These are phyloP conservation scores for Poteriospumella lacustris DNA, from an alignment of 108 stramenopile species.

Conservation along the genomic window DNA sequence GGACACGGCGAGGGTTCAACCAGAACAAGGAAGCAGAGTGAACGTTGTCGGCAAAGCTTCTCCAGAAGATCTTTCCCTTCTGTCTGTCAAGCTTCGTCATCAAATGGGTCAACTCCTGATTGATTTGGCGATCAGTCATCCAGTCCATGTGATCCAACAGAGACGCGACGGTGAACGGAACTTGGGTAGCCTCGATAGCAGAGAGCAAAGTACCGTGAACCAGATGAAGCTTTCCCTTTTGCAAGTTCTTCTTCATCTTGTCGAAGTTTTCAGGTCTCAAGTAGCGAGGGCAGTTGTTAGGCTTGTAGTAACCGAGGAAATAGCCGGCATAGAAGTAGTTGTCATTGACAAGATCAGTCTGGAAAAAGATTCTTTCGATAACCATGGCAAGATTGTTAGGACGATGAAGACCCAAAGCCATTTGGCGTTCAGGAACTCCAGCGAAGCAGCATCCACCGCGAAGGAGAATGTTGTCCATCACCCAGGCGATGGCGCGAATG, in stretches of 20 bases:
- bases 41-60: constrained; percentile 32
- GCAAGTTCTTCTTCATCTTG: constrained; percentile 29
- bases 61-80: constrained; percentile 37
- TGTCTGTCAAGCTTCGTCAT: constrained; percentile 23
- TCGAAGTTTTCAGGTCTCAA: constrained; percentile 35
- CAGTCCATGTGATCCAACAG: constrained; percentile 51
- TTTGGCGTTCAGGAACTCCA: constrained; percentile 44
- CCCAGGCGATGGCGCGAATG: background rate
- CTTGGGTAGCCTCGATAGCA: background rate
- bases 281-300: constrained; percentile 44
- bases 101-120: constrained; percentile 9
- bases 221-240: constrained; percentile 37
- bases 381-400: constrained; percentile 25
- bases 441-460: constrained; percentile 29
- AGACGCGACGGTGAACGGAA: constrained; percentile 45
- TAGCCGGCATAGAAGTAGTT: constrained; percentile 53
- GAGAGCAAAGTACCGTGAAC: constrained; percentile 37
- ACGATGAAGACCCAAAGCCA: constrained; percentile 33
- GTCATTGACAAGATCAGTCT: constrained; percentile 39
- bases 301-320: constrained; percentile 42
- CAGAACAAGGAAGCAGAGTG: constrained; percentile 36
- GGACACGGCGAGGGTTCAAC: constrained; percentile 26
- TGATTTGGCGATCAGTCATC: constrained; percentile 31
- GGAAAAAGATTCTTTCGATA: constrained; percentile 33
- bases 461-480: constrained; percentile 35